A percentile compares a stretch with the other conserved stretches of the same genome.
Conservation (phyloP, 2,329 filamentous ascomycete genomes). For the Monilinia vaccinii-corymbosi region DNA sequence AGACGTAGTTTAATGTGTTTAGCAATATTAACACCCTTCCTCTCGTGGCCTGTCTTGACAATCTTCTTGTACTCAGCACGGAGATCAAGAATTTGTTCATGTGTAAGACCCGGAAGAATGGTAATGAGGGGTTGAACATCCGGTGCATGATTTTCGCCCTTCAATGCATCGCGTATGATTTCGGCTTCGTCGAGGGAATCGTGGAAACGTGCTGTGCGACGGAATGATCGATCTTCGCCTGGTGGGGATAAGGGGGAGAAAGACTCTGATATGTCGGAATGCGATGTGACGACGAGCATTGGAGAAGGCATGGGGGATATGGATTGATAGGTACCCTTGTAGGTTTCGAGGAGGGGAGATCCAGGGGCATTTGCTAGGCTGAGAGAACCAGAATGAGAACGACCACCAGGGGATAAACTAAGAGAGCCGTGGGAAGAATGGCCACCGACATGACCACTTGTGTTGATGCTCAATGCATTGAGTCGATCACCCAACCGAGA, state of each 20-base stretch:
- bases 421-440: constrained; percentile 9
- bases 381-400: constrained; percentile 26
- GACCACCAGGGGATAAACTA: not conserved
- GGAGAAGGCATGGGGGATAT: constrained; percentile 92
- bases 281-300: constrained; percentile 39
- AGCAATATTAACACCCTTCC: constrained; percentile 73
- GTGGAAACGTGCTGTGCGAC: constrained; percentile 67
- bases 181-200: constrained; percentile 73
- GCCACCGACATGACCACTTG: constrained; percentile 21
- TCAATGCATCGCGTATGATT: constrained; percentile 64
- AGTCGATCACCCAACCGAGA: constrained; percentile 25
- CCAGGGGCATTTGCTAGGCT: constrained; percentile 52
- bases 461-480: constrained; percentile 26
- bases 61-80: constrained; percentile 85
- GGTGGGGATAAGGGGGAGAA: constrained; percentile 46
- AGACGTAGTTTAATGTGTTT: constrained; percentile 73
- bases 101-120: constrained; percentile 73
- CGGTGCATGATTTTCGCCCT: constrained; percentile 44
- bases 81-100: constrained; percentile 80
- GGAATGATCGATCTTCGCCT: constrained; percentile 29
- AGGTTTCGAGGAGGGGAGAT: constrained; percentile 83
- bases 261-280: constrained; percentile 41
- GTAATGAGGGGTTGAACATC: constrained; percentile 68
- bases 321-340: constrained; percentile 87
- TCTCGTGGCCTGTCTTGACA: constrained; percentile 66